A percentile compares a stretch with the other conserved stretches of the same genome.
These are phyloP conservation scores for Aurantiochytrium sp. DNA, from an alignment of 108 stramenopile species.

Conservation along the genomic window DNA sequence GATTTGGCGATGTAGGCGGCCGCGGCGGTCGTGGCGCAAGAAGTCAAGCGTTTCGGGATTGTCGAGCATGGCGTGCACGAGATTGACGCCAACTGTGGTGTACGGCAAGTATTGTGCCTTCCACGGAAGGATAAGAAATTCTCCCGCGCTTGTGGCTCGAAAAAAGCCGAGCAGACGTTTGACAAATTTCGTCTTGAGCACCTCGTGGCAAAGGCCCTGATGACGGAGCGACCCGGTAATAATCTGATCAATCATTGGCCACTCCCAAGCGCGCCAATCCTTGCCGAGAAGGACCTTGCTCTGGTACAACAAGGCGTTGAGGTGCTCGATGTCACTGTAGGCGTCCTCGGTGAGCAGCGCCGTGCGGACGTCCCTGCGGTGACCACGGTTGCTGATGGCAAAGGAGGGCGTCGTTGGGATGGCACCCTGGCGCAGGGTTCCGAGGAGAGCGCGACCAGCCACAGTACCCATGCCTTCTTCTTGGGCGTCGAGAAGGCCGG, in stretches of 20 bases:
- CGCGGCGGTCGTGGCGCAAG: conserved; percentile 8
- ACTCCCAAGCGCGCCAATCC: background rate
- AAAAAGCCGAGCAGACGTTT: background rate
- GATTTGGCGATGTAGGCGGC: background rate
- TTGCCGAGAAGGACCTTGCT: background rate
- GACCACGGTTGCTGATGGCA: background rate
- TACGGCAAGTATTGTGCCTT: background rate
- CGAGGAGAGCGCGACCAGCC: background rate
- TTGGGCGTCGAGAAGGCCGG: background rate
- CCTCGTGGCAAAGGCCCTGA: background rate
- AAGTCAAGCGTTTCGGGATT: background rate
- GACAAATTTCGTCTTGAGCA: background rate
- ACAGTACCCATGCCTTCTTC: background rate
- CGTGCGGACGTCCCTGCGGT: background rate
- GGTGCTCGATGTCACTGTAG: background rate
- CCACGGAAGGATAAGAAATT: background rate
- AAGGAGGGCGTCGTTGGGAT: background rate
- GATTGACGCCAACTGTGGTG: background rate
- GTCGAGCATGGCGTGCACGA: background rate
- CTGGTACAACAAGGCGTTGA: background rate
- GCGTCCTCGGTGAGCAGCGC: background rate
- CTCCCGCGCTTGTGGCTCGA: background rate
- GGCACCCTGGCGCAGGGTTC: background rate
- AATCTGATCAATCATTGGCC: background rate
- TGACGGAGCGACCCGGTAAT: background rate